Evolutionary conservation across 2,329 filamentous ascomycete genomes (phyloP).

Genomic region (Botrytis byssoidea): DNA sequence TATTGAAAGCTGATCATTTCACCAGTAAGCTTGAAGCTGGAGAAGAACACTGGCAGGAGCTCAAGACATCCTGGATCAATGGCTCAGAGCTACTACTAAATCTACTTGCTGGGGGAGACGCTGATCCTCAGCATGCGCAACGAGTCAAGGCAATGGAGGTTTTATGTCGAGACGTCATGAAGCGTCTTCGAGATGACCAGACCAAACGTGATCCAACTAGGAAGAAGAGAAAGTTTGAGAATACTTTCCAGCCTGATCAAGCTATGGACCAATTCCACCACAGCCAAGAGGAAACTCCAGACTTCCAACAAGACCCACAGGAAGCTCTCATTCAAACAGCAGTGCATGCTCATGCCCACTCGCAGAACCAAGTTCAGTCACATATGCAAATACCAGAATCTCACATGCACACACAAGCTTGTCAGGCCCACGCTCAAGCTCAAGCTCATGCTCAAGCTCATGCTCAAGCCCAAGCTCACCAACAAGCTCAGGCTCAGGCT

Average conservation of each 20-base stretch:
- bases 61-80: constrained; percentile 68
- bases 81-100: constrained; percentile 54
- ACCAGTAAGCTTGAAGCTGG: constrained; percentile 73
- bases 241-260: constrained; percentile 24
- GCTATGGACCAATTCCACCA: constrained; percentile 31
- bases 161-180: constrained; percentile 74
- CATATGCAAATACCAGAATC: constrained; percentile 20
- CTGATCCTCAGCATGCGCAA: constrained; percentile 51
- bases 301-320: constrained; percentile 33
- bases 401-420: constrained; percentile 27
- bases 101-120: constrained; percentile 51
- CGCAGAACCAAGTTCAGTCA: constrained; percentile 31
- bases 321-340: constrained; percentile 33
- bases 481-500: constrained; percentile 27
- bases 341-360: constrained; percentile 37
- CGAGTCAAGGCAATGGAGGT: constrained; percentile 68
- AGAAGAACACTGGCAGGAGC: constrained; percentile 65
- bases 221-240: constrained; percentile 41
- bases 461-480: constrained; percentile 27
- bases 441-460: constrained; percentile 28
- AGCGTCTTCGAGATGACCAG: constrained; percentile 68
- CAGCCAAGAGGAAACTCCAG: constrained; percentile 29
- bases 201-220: constrained; percentile 52
- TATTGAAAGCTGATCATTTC: constrained; percentile 64
- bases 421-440: constrained; percentile 26